Percentiles rank a stretch among this genome's conserved stretches.
These are phyloP conservation scores for Phytophthora nicotianae DNA, from an alignment of 352 stramenopile species.

Conservation along the genomic window DNA sequence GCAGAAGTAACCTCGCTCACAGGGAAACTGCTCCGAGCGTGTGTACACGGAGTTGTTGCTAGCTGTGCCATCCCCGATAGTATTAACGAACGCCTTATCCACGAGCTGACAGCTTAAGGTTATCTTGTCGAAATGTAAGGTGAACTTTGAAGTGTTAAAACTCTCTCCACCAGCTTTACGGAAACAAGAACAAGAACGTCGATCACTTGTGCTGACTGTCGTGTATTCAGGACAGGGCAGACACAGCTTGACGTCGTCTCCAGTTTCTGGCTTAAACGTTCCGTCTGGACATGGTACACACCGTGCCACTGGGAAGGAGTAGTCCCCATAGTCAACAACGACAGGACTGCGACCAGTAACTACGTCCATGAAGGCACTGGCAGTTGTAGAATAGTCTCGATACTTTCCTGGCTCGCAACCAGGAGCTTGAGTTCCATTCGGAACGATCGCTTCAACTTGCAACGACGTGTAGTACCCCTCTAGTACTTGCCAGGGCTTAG, in stretches of 20 bases:
- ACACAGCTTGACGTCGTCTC: conserved; percentile 59
- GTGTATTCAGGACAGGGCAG: conserved; percentile 51
- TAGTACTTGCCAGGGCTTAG: conserved; percentile 28
- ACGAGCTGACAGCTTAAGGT: conserved; percentile 36
- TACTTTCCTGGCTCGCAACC: conserved; percentile 33
- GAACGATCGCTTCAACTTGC: conserved; percentile 24
- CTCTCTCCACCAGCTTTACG: conserved; percentile 47
- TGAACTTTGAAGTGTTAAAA: conserved; percentile 35
- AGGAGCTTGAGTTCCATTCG: conserved; percentile 16
- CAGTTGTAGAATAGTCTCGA: conserved; percentile 26
- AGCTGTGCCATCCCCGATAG: conserved; percentile 10
- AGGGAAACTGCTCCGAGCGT: conserved; percentile 51
- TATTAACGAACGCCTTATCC: conserved; percentile 16
- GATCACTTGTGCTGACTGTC: conserved; percentile 46
- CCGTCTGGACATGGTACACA: conserved; percentile 68
- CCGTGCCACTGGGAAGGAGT: conserved; percentile 50
- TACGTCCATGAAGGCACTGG: conserved; percentile 45
- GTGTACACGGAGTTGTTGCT: conserved; percentile 46
- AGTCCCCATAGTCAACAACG: conserved; percentile 65
- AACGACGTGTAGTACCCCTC: conserved; percentile 60
- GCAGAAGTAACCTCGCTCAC: conserved; percentile 74
- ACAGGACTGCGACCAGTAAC: conserved; percentile 52
- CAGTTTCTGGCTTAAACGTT: conserved; percentile 68
- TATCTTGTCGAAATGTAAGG: conserved; percentile 47
- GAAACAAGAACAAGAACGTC: conserved; percentile 68